Percentiles rank a stretch among this genome's conserved stretches.
phyloP scores from a whole-genome alignment of 2,329 filamentous ascomycete species.

The Lithohypha guttulata region DNA sequence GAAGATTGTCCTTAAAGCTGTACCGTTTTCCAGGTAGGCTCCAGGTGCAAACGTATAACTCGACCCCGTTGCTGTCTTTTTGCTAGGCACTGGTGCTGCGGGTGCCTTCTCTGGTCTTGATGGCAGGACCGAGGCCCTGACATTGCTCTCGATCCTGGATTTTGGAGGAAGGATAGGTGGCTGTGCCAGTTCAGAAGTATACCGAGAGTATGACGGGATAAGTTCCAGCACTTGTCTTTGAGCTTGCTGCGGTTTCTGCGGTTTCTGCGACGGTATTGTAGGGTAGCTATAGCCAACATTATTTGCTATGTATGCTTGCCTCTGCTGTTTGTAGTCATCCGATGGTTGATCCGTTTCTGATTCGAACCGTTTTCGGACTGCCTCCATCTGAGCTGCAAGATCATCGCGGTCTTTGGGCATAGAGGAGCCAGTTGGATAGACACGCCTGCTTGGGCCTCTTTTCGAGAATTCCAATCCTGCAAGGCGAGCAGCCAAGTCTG shows the following conservation, averaged over 20 bases:
- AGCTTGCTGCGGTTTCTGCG: neutral
- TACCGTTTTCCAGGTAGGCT: conserved; percentile 81
- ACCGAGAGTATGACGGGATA: neutral
- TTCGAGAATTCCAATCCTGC: conserved; percentile 62
- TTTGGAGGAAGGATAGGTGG: conserved; percentile 25
- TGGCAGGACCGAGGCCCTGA: conserved; percentile 16
- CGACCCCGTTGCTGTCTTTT: conserved; percentile 21
- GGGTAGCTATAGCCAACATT: conserved; percentile 18
- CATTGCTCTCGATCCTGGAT: conserved; percentile 5
- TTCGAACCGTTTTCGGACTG: conserved; percentile 21
- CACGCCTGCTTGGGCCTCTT: conserved; percentile 50
- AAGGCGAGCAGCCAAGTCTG: conserved; percentile 64
- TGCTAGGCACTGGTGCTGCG: conserved; percentile 23
- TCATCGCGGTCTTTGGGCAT: conserved; percentile 48
- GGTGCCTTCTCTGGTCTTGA: conserved; percentile 20
- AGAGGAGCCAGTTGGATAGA: conserved; percentile 39
- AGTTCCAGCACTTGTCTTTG: neutral
- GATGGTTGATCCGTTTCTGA: conserved; percentile 1
- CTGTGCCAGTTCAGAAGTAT: neutral
- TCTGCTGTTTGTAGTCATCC: neutral
- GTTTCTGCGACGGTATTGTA: conserved; percentile 21
- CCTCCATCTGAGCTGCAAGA: conserved; percentile 34
- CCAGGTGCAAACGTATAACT: conserved; percentile 73
- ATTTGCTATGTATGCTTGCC: conserved; percentile 4
- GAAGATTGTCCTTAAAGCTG: conserved; percentile 77